Evolutionary conservation across 2,329 filamentous ascomycete species (phyloP).

Genomic region (Fusarium subglutinans): DNA sequence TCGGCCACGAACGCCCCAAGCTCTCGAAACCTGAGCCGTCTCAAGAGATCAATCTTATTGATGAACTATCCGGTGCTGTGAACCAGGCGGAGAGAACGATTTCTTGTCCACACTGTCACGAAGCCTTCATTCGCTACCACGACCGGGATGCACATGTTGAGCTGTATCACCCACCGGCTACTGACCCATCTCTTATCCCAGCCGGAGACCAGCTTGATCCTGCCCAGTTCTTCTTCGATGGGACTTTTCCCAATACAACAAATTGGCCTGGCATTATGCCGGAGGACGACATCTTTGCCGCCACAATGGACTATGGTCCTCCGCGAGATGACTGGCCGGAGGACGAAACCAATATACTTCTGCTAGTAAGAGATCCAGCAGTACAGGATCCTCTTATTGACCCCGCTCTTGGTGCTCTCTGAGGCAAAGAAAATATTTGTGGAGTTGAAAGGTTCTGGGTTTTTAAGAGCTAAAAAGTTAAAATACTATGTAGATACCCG

Average conservation of each 20-base stretch:
- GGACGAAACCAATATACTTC: slow-evolving; percentile 56
- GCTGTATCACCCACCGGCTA: slow-evolving; percentile 38
- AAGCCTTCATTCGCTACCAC: slow-evolving; percentile 60
- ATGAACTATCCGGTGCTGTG: slow-evolving; percentile 54
- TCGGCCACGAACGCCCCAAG: slow-evolving; percentile 64
- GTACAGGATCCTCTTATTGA: slow-evolving; percentile 44
- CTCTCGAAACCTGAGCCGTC: slow-evolving; percentile 34
- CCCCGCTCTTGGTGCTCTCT: slow-evolving; percentile 42
- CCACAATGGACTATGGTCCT: slow-evolving; percentile 45
- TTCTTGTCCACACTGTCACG: slow-evolving; percentile 56
- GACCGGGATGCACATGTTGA: slow-evolving; percentile 60
- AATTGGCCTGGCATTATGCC: slow-evolving; percentile 38
- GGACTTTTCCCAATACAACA: slow-evolving; percentile 19
- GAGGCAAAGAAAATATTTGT: background rate
- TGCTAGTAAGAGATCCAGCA: slow-evolving; percentile 46
- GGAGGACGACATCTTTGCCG: slow-evolving; percentile 49
- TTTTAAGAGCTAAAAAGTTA: slow-evolving; percentile 16
- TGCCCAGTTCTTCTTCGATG: slow-evolving; percentile 34
- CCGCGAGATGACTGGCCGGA: slow-evolving; percentile 54
- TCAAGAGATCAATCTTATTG: slow-evolving; percentile 48
- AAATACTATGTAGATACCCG: slow-evolving; percentile 34
- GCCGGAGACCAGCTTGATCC: slow-evolving; percentile 31
- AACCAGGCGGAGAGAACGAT: slow-evolving; percentile 55
- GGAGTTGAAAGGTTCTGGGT: slow-evolving; percentile 9
- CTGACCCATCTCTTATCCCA: slow-evolving; percentile 40